Conservation (phyloP, 345 rosid genomes). For the Camelina hispida region DNA sequence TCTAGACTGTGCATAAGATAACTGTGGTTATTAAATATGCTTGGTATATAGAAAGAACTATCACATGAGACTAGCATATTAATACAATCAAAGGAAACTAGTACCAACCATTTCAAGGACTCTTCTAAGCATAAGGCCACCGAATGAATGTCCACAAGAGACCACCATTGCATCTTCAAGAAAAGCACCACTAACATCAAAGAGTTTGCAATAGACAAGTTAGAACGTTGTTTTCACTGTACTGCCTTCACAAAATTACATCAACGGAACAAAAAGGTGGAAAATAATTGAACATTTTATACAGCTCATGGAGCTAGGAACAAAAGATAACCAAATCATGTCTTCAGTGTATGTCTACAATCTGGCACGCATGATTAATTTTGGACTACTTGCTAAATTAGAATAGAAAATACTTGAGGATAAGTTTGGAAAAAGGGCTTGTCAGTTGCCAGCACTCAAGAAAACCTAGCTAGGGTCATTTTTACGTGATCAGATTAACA, state of each 20-base stretch:
- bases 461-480: conserved; percentile 8
- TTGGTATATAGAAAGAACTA: conserved; percentile 28
- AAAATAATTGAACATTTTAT: neutral
- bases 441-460: conserved; percentile 11
- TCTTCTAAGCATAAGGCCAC: conserved; percentile 91
- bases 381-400: conserved; percentile 5
- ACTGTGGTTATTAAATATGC: conserved; percentile 44
- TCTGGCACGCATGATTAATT: conserved; percentile 13
- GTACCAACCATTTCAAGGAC: conserved; percentile 80
- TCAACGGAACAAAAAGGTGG: neutral
- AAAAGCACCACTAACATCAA: conserved; percentile 79
- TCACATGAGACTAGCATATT: conserved; percentile 24
- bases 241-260: neutral
- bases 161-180: conserved; percentile 95
- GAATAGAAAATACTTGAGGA: conserved; percentile 3
- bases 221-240: conserved; percentile 13
- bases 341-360: neutral
- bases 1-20: conserved; percentile 78
- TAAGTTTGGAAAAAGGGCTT: conserved; percentile 4
- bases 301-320: conserved; percentile 17
- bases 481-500: conserved; percentile 8
- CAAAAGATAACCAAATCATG: neutral
- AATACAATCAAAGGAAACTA: conserved; percentile 21
- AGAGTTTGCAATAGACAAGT: conserved; percentile 37
- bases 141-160: conserved; percentile 98